Evolutionary conservation across 805 yeast genomes (phyloP).

Genomic region (Yarrowia osloensis): DNA sequence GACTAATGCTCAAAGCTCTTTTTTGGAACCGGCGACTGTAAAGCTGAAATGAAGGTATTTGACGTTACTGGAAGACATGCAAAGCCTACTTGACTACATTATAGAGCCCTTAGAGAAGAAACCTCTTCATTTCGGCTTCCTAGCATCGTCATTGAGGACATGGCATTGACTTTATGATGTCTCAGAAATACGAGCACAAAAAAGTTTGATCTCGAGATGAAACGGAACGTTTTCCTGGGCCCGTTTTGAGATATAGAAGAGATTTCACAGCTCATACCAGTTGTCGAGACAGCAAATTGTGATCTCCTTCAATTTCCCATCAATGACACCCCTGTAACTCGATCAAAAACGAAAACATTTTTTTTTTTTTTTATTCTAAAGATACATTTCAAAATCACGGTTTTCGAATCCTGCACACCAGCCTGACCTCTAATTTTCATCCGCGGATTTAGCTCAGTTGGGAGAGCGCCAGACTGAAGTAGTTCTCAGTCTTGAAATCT

Average conservation of each 20-base stretch:
- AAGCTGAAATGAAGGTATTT: too few species aligned
- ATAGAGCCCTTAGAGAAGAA: too few species aligned
- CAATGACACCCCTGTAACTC: too few species aligned
- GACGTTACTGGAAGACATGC: too few species aligned
- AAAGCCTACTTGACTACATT: not conserved
- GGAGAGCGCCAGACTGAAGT: conserved; percentile 47
- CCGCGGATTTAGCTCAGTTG: conserved; percentile 42
- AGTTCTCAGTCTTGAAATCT: conserved; percentile 45
- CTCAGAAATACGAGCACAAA: not conserved
- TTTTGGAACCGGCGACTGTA: not conserved
- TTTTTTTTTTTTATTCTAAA: too few species aligned
- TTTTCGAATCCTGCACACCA: not conserved
- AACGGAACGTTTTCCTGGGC: not conserved
- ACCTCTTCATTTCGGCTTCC: not conserved
- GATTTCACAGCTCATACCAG: too few species aligned
- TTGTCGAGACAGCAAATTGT: too few species aligned
- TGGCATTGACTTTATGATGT: not conserved
- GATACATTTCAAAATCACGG: not conserved
- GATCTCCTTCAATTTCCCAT: too few species aligned
- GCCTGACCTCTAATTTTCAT: not conserved
- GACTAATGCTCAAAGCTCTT: not conserved
- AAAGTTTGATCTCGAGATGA: not conserved
- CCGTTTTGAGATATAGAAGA: not conserved
- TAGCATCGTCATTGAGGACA: not conserved
- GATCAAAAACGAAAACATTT: too few species aligned